phyloP scores from a whole-genome alignment of 306 rosid genomes.

The Luffa acutangula region DNA sequence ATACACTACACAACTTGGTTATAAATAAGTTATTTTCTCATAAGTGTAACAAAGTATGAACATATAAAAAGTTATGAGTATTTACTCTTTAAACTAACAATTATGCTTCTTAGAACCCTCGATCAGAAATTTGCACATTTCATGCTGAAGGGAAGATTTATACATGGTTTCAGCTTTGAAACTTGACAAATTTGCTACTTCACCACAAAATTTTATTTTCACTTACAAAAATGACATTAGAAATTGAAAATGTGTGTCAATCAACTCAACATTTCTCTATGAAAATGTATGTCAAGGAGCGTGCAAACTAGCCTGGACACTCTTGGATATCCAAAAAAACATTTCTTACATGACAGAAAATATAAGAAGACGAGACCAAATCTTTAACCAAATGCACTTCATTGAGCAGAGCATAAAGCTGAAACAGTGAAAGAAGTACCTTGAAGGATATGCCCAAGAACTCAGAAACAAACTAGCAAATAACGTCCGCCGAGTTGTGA shows the following conservation, averaged over 20 bases:
- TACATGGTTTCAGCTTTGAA: background rate
- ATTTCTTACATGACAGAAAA: background rate
- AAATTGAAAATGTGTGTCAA: background rate
- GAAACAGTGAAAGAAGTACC: constrained; percentile 78
- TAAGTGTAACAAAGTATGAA: background rate
- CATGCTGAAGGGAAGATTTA: background rate
- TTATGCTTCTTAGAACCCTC: background rate
- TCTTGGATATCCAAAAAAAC: too few species aligned
- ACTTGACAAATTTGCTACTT: background rate
- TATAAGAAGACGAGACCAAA: background rate
- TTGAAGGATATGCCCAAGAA: constrained; percentile 60
- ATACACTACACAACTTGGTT: constrained; percentile 15
- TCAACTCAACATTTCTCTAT: background rate
- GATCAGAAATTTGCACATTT: background rate
- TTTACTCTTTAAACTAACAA: background rate
- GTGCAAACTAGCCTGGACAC: background rate
- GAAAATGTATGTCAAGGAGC: background rate
- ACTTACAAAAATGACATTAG: background rate
- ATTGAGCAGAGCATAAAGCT: constrained; percentile 12
- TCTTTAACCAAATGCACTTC: background rate
- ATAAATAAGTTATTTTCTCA: constrained; percentile 7
- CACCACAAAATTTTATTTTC: background rate
- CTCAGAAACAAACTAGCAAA: constrained; percentile 53
- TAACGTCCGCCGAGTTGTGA: constrained; percentile 50
- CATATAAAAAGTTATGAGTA: too few species aligned